phyloP scores from a whole-genome alignment of 208 protist genomes.

The Leishmania martiniquensis region DNA sequence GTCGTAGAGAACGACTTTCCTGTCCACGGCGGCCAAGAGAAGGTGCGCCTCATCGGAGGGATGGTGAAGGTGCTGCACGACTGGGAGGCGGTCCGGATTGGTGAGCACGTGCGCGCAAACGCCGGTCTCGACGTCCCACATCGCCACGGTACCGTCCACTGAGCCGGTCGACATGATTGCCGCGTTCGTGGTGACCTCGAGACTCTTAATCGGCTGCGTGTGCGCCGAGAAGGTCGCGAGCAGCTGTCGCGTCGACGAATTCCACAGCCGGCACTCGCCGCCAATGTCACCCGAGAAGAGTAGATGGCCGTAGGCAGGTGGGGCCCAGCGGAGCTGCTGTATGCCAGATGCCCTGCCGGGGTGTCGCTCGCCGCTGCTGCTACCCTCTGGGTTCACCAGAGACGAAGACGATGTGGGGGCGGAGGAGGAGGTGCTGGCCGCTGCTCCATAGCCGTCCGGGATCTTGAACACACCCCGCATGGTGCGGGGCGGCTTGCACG shows the following conservation, averaged over 20 bases:
- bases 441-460: constrained; percentile 6
- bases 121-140: constrained; percentile 97
- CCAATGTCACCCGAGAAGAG: constrained; percentile 94
- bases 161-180: constrained; percentile 90
- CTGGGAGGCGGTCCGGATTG: constrained; percentile 61
- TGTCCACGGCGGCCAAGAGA: constrained; percentile 65
- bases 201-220: constrained; percentile 88
- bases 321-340: constrained; percentile 92
- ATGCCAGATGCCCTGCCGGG: constrained; percentile 57
- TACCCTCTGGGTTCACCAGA: neutral
- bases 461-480: constrained; percentile 52
- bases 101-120: constrained; percentile 61
- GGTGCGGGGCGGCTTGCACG: constrained; percentile 50
- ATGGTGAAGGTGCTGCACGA: constrained; percentile 81
- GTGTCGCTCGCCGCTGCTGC: neutral
- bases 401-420: constrained; percentile 11
- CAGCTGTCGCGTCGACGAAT: constrained; percentile 60
- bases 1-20: constrained; percentile 90
- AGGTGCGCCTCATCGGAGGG: constrained; percentile 57
- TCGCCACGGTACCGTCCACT: constrained; percentile 86
- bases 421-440: constrained; percentile 4
- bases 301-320: constrained; percentile 91
- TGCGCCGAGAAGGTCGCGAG: constrained; percentile 95
- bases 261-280: constrained; percentile 90
- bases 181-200: constrained; percentile 90